phyloP scores from a whole-genome alignment of 1,139 yeast genomes.

The Pneumocystis sp. region DNA sequence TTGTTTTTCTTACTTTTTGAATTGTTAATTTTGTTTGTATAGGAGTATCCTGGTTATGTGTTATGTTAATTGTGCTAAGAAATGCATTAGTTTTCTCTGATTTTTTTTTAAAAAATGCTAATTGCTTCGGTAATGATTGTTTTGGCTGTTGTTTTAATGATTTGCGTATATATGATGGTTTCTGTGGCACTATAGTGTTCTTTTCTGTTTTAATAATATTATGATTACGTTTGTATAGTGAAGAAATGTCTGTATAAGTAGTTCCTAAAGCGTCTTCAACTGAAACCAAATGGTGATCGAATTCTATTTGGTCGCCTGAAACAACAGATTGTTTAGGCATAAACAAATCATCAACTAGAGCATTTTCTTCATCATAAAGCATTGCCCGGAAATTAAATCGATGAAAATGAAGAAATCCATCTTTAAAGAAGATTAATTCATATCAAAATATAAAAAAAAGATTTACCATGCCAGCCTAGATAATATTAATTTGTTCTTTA shows the following conservation, averaged over 20 bases:
- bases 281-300: constrained; percentile 18
- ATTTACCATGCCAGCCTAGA: background rate
- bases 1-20: background rate
- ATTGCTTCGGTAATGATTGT: background rate
- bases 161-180: background rate
- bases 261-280: constrained; percentile 12
- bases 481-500: background rate
- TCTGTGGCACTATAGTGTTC: background rate
- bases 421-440: constrained; percentile 19
- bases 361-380: constrained; percentile 29
- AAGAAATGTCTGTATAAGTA: background rate
- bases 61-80: background rate
- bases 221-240: background rate
- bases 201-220: background rate
- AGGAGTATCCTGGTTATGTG: background rate
- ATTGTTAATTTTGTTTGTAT: background rate
- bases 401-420: constrained; percentile 36
- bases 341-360: constrained; percentile 29
- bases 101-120: background rate
- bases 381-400: constrained; percentile 36
- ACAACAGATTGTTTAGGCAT: constrained; percentile 7
- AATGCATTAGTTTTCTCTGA: background rate
- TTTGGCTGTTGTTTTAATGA: background rate
- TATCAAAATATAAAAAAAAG: background rate
- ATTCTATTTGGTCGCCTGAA: constrained; percentile 17